Base-by-base conservation (phyloP, 2,329 filamentous ascomycete genomes). In the Colletotrichum theobromicola region DNA sequence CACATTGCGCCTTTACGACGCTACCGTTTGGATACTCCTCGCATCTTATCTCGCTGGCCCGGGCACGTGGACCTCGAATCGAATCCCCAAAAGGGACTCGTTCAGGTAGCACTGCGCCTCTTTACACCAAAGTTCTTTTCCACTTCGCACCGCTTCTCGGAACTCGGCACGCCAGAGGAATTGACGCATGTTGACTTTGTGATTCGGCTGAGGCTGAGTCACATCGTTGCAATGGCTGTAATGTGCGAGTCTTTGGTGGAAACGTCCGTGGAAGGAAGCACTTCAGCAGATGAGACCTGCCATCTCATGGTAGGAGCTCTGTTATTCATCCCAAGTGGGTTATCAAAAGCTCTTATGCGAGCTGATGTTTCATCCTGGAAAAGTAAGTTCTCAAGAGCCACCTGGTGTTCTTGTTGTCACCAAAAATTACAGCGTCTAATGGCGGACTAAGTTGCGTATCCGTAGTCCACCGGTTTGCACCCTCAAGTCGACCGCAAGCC, bases 41-140 rank as follows among this genome's bases (percentile, higher is more conserved):
- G 18, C 42, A 21, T 46, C 42, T 46, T 46, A 46, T 30, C 28
- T 30, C 30, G 10, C 26, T 30, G 30, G 4, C 32, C 16, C 57
- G 18, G 28, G 57, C 24, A 12, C n/a, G 35, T 42, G 21, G 26
- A 35, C 62, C 74, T 81, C 78, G 80, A 81, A 80, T 80, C 70
- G 37, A 15, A 55, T 72, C 57, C 78, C 67, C 24, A 69, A 78
- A 76, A 18, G 7, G 65, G 77, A 10, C 76, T 73, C 67, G 70
- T 35, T 46, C 57, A 61, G n/a, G n/a, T n/a, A 34, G 15, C 15
- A 34, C 50, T 64, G 67, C 58, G 67, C 66, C 66, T 50, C 37
- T 37, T 15, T n/a, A 16, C 26, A 53, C 53, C 53, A 32, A 35
- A 42, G 53, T 65, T 16, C 61, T 34, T 60, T 26, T 24, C 34